A percentile compares a stretch with the other conserved stretches of the same genome.
Evolutionary conservation across 768 basidiomycete species (phyloP).

Genomic region (Tephrocybe sp.): DNA sequence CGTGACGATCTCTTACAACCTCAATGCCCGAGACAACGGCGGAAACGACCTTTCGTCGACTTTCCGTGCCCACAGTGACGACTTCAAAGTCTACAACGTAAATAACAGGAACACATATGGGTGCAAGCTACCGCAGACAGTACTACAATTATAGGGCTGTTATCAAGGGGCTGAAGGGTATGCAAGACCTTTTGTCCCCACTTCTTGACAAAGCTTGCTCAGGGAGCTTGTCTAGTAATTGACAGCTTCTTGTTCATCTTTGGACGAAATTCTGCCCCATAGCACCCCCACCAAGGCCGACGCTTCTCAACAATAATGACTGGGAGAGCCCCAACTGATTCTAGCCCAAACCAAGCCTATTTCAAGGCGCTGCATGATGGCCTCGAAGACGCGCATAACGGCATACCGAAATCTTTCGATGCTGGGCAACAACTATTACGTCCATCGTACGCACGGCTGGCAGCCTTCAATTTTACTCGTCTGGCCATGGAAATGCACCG

Average conservation of each 20-base stretch:
- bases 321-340: background rate
- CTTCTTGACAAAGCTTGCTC: too few relatives aligned
- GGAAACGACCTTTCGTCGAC: conserved; percentile 28
- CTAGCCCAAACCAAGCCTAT: background rate
- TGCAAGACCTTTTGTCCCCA: too few relatives aligned
- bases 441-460: background rate
- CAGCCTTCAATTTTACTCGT: background rate
- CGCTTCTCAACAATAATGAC: too few relatives aligned
- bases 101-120: conserved; percentile 25
- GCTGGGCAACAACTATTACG: background rate
- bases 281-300: too few relatives aligned
- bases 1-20: conserved; percentile 25
- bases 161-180: too few relatives aligned
- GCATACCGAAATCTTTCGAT: background rate
- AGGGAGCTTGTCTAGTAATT: too few relatives aligned
- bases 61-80: conserved; percentile 20
- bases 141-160: conserved; percentile 13
- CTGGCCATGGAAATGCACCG: background rate
- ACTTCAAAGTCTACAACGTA: conserved; percentile 25
- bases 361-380: background rate
- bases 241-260: too few relatives aligned
- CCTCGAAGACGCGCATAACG: too few relatives aligned
- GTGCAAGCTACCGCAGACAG: conserved; percentile 26
- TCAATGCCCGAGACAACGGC: conserved; percentile 27
- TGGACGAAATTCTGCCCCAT: too few relatives aligned